Evolutionary conservation across 2,329 filamentous ascomycete genomes (phyloP).

Genomic region (Trematosphaeria pertusa): DNA sequence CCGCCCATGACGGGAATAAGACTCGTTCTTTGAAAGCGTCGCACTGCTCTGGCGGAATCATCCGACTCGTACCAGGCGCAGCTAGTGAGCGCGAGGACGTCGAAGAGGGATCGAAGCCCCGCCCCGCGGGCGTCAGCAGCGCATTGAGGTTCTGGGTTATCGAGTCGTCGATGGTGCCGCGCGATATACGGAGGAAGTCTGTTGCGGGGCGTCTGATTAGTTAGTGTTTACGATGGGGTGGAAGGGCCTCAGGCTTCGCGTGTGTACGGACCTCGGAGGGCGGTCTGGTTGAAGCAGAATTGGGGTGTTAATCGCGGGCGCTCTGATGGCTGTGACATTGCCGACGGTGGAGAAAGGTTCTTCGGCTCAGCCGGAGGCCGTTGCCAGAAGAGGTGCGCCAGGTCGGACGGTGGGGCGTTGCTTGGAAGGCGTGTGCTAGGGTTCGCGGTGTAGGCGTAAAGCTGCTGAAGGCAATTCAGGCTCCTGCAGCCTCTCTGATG

Average conservation of each 20-base stretch:
- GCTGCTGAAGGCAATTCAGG: too few species aligned
- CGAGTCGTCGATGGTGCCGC: conserved; percentile 86
- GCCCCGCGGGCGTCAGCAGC: conserved; percentile 74
- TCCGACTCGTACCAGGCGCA: conserved; percentile 52
- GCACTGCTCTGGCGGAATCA: conserved; percentile 70
- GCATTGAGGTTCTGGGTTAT: conserved; percentile 94
- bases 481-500: too few species aligned
- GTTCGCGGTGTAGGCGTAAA: too few species aligned
- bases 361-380: conserved; percentile 21
- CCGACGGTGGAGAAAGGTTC: conserved; percentile 16
- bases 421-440: background rate
- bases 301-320: conserved; percentile 54
- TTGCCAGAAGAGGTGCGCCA: conserved; percentile 44
- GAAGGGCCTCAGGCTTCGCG: too few species aligned
- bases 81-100: conserved; percentile 69
- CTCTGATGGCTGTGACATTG: conserved; percentile 52
- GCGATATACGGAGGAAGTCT: conserved; percentile 92
- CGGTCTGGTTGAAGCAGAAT: conserved; percentile 61
- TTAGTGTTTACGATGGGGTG: conserved; percentile 42
- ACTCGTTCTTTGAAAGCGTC: conserved; percentile 75
- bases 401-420: conserved; percentile 14
- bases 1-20: conserved; percentile 88
- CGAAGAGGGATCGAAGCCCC: conserved; percentile 79
- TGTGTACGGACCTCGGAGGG: conserved; percentile 54
- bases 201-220: conserved; percentile 38